Evolutionary conservation across 495 filamentous ascomycete genomes (phyloP).

Genomic region (Diplogelasinospora grovesii): DNA sequence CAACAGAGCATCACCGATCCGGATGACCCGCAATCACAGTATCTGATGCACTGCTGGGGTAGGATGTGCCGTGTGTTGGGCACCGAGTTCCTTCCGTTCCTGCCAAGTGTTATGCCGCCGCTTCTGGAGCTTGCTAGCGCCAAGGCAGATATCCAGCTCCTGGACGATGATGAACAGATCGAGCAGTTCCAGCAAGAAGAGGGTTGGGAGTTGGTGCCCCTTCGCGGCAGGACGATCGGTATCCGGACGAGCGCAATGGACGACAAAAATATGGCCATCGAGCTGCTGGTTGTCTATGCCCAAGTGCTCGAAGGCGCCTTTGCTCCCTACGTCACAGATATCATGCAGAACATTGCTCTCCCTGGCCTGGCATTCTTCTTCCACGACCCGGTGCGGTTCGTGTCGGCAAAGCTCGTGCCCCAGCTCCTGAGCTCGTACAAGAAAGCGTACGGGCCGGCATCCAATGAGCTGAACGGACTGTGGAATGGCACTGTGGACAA

Average conservation of each 20-base stretch:
- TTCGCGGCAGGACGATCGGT: slow-evolving; percentile 95
- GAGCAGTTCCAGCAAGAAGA: slow-evolving; percentile 91
- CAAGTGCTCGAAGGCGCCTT: slow-evolving; percentile 88
- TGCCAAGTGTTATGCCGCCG: slow-evolving; percentile 90
- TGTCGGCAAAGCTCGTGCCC: slow-evolving; percentile 90
- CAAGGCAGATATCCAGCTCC: slow-evolving; percentile 93
- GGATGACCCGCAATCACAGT: slow-evolving; percentile 94
- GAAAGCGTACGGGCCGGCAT: slow-evolving; percentile 72
- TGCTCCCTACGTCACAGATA: slow-evolving; percentile 82
- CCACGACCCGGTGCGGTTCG: slow-evolving; percentile 94
- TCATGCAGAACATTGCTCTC: slow-evolving; percentile 93
- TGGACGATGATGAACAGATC: slow-evolving; percentile 93
- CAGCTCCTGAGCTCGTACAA: slow-evolving; percentile 93
- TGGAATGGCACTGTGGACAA: slow-evolving; percentile 86
- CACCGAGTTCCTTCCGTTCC: slow-evolving; percentile 83
- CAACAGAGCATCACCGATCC: slow-evolving; percentile 82
- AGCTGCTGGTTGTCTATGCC: slow-evolving; percentile 93
- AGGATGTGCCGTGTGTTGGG: slow-evolving; percentile 95
- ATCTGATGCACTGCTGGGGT: slow-evolving; percentile 98
- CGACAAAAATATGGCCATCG: slow-evolving; percentile 98
- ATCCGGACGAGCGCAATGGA: slow-evolving; percentile 96
- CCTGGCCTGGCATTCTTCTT: slow-evolving; percentile 98
- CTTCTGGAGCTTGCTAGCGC: slow-evolving; percentile 84
- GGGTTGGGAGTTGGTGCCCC: slow-evolving; percentile 94
- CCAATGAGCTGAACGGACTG: slow-evolving; percentile 64